Evolutionary conservation across 352 stramenopile species (phyloP).

Genomic region (Phytophthora agathidicida): DNA sequence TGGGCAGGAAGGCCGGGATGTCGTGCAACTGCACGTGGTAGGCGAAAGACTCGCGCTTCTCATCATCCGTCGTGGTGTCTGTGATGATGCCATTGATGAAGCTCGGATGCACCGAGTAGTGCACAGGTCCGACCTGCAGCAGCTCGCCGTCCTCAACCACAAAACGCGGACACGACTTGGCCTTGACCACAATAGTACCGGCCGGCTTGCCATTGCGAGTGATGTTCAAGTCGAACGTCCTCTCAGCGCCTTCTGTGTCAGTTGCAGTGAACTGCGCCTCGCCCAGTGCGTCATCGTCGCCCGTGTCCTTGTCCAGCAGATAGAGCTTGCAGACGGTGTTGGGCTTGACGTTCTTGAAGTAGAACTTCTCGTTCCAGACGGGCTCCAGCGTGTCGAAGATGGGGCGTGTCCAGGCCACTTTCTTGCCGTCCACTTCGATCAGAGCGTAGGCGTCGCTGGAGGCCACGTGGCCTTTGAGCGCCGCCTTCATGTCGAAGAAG

Average conservation of each 20-base stretch:
- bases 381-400: conserved; percentile 38
- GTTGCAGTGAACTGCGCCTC: conserved; percentile 36
- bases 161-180: conserved; percentile 24
- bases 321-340: conserved; percentile 39
- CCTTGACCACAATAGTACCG: conserved; percentile 28
- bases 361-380: conserved; percentile 45
- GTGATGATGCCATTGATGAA: conserved; percentile 32
- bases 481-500: conserved; percentile 29
- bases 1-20: conserved; percentile 19
- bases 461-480: conserved; percentile 31
- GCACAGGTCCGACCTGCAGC: conserved; percentile 34
- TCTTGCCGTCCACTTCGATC: conserved; percentile 40
- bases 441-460: conserved; percentile 47
- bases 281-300: conserved; percentile 37
- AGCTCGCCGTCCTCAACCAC: conserved; percentile 6
- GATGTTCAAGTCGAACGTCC: conserved; percentile 39
- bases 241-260: conserved; percentile 34
- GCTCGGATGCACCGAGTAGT: conserved; percentile 40
- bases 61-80: conserved; percentile 25
- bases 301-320: conserved; percentile 42
- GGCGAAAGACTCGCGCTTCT: conserved; percentile 24
- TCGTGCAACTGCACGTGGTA: conserved; percentile 42
- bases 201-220: conserved; percentile 15
- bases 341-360: conserved; percentile 38
- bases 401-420: conserved; percentile 37